Evolutionary conservation across 2,329 filamentous ascomycete genomes (phyloP), one percentile per base, ranked within the genome.

Genomic region (Colletotrichum godetiae): DNA sequence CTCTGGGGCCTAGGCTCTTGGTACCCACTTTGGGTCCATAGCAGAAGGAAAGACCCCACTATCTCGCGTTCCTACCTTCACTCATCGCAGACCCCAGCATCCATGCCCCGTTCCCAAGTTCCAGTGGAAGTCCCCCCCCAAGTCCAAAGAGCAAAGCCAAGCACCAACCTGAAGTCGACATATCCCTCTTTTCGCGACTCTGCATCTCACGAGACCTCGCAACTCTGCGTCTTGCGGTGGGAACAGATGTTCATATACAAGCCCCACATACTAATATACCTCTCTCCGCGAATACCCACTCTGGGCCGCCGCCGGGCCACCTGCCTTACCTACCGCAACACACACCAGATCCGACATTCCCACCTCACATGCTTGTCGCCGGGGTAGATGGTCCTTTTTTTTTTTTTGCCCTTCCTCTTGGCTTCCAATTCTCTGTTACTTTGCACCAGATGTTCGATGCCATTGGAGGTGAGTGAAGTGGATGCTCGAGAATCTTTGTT

Each of bases 1-100:
- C 61, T 61, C 67, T 56, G 67, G 56, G 60, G 68, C 68, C 72
- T 73, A 63, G 71, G 67, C 67, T 70, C 37, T 66, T 15, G n/a
- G 56, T 27, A 13, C 22, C 70, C 49, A 64, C 72, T 67, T 37
- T 42, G 12, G 35, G 49, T 68, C 68, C 58, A 73, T 37, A 27
- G 70, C n/a, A 73, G 53, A 46, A 58, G 49, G 60, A 65, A 24
- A 35, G 61, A 33, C 33, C 67, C 70, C 22, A 22, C 22, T 22
- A 12, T 42, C 33, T 57, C 62, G 52, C 62, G 62, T 37, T 65
- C 62, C 31, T 65, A 29, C 62, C 62, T 52, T 57, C 49, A 31
- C 37, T 29, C 49, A 49, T 56, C 52, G 29, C 46, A 53, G 29
- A 55, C 61, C 61, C 61, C 35, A 15, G 61, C 61, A 64, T 35